phyloP scores from a whole-genome alignment of 129 eudicot genomes.

The Flaveria trinervia region DNA sequence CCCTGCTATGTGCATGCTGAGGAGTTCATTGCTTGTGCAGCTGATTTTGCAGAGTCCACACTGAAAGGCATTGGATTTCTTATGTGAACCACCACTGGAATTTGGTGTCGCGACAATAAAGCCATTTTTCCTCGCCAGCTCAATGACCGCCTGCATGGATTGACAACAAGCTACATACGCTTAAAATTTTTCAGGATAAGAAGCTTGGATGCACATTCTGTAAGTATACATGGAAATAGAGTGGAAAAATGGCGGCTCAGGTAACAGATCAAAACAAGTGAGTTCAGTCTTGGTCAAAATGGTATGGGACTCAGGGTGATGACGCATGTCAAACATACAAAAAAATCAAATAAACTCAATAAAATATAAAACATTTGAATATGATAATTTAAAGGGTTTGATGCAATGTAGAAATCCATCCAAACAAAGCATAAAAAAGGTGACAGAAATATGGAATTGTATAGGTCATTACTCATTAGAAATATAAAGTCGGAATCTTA shows the following conservation, averaged over 20 bases:
- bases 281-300: too few species aligned
- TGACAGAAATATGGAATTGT: neutral
- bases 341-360: neutral
- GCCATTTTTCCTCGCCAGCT: constrained; percentile 4
- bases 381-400: neutral
- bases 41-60: constrained; percentile 47
- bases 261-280: too few species aligned
- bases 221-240: too few species aligned
- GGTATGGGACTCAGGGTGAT: too few species aligned
- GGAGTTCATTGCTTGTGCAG: constrained; percentile 37
- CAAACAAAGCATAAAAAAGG: neutral
- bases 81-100: constrained; percentile 16
- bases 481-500: neutral
- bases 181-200: neutral
- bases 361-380: neutral
- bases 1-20: constrained; percentile 34
- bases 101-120: constrained; percentile 1
- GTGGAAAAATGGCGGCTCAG: too few species aligned
- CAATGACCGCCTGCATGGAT: constrained; percentile 18
- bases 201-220: neutral
- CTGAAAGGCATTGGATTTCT: constrained; percentile 21
- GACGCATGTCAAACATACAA: too few species aligned
- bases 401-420: neutral
- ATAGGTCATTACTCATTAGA: neutral
- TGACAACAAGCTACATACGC: neutral